Evolutionary conservation across 2,329 filamentous ascomycete genomes (phyloP).

Genomic region (Thelonectria blattea): DNA sequence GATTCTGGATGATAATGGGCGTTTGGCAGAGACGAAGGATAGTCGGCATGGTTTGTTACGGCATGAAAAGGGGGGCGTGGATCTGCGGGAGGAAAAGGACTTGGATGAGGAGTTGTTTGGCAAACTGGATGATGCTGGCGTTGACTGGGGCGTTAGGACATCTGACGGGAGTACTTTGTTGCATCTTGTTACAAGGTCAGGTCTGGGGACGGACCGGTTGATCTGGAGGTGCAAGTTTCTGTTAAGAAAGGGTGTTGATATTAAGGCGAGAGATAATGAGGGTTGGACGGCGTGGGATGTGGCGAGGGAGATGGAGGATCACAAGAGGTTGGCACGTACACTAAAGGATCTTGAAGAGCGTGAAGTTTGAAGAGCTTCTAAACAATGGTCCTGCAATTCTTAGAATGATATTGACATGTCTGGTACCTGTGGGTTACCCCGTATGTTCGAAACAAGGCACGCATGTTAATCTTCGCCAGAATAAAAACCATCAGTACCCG

Average conservation of each 20-base stretch:
- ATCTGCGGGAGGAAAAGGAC: background rate
- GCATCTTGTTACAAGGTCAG: background rate
- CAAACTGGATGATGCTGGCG: background rate
- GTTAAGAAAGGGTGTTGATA: background rate
- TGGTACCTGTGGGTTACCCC: too few relatives aligned
- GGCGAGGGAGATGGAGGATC: background rate
- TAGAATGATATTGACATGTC: too few relatives aligned
- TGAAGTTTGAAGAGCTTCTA: too few relatives aligned
- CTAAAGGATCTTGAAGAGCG: too few relatives aligned
- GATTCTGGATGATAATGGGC: constrained; percentile 8
- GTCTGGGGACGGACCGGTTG: background rate
- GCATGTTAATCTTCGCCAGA: too few relatives aligned
- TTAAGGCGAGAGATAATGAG: background rate
- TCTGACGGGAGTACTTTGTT: constrained; percentile 1
- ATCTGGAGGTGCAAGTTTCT: background rate
- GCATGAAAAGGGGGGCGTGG: background rate
- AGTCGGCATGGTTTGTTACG: background rate
- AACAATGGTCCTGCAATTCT: too few relatives aligned
- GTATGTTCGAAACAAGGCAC: too few relatives aligned
- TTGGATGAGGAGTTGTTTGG: background rate
- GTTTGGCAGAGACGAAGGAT: background rate
- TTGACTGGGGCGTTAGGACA: background rate
- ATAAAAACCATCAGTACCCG: too few relatives aligned
- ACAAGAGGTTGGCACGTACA: background rate
- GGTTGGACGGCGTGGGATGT: background rate